Evolutionary conservation across 1,139 yeast genomes (phyloP), one percentile per base, ranked within the genome.

Genomic region (Scheffersomyces titani): DNA sequence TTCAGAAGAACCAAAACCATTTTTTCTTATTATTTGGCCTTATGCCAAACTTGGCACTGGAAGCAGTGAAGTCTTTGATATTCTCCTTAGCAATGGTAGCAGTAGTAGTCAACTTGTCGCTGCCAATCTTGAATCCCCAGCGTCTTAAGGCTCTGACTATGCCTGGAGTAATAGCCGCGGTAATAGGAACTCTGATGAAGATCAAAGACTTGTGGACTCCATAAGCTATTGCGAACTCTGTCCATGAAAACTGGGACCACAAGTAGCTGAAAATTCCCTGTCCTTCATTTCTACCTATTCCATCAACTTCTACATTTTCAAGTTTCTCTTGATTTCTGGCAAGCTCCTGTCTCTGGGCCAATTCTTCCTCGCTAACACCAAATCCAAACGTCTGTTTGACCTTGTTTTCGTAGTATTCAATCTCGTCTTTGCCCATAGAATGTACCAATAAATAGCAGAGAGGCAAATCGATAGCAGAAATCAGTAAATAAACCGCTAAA

Each of bases 101-200:
- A 20, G 80, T 68, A 11, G 77, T 70, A 13, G 75, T 65, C 50
- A 75, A 62, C 60, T 76, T 75, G 55, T 76, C 80, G 21, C 82
- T 79, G 5, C 94, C 94, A 56, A 92, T 83, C 57, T 88, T 86
- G 74, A 90, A 90, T 1, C 98, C 98, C 92, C 92, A 86, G 36
- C 79, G 72, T 61, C 90, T 84, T 61, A 93, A 80, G 46, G 77
- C 68, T 56, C 74, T 79, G 18, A 92, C 97, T 2, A 92, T 81
- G 5, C 86, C 71, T 1, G 99, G 99, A 0, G 98, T 92, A 19
- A 93, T 83, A 5, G 97, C 97, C 0, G 98, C 98, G 0, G 98
- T 89, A 49, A 92, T 73, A 13, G 99, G 99, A 7, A 94, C 76
- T 62, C 99, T 83, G 50, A 92, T 81, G 63, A 94, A 85, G 13